Evolutionary conservation across 2,329 filamentous ascomycete species (phyloP).

Genomic region (Truncatella angustata): DNA sequence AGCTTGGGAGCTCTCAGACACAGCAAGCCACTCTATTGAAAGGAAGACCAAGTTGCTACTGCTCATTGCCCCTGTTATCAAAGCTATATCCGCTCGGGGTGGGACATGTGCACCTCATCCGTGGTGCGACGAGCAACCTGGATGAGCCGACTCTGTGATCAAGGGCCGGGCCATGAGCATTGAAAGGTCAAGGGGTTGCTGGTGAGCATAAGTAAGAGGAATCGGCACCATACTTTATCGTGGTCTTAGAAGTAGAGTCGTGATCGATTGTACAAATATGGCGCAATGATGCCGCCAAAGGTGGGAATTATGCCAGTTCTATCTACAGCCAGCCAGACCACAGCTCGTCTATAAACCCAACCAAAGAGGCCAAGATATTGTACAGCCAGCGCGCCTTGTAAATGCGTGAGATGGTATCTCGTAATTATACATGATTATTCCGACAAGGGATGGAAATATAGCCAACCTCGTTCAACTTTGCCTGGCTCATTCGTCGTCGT

Average conservation of each 20-base stretch:
- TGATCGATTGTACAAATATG: slow-evolving; percentile 10
- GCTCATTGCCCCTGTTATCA: no score
- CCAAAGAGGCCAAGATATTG: not conserved
- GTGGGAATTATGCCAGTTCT: not conserved
- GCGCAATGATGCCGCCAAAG: not conserved
- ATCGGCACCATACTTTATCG: no score
- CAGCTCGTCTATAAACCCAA: slow-evolving; percentile 5
- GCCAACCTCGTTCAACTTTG: not conserved
- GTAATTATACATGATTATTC: not conserved
- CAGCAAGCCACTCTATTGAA: no score
- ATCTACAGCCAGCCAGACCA: not conserved
- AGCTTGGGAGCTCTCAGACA: no score
- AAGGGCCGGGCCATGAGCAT: no score
- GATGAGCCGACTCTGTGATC: no score
- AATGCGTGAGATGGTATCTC: slow-evolving; percentile 8
- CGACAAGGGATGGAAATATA: not conserved
- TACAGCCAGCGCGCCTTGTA: slow-evolving; percentile 1
- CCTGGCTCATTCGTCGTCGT: slow-evolving; percentile 11
- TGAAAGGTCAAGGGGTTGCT: no score
- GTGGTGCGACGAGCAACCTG: no score
- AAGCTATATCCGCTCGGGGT: no score
- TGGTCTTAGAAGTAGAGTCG: slow-evolving; percentile 2
- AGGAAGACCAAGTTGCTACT: no score
- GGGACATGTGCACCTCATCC: no score
- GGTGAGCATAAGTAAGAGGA: no score